These are phyloP conservation scores for Hyphopichia homilentoma DNA, from an alignment of 805 yeast species.

Conservation along the genomic window DNA sequence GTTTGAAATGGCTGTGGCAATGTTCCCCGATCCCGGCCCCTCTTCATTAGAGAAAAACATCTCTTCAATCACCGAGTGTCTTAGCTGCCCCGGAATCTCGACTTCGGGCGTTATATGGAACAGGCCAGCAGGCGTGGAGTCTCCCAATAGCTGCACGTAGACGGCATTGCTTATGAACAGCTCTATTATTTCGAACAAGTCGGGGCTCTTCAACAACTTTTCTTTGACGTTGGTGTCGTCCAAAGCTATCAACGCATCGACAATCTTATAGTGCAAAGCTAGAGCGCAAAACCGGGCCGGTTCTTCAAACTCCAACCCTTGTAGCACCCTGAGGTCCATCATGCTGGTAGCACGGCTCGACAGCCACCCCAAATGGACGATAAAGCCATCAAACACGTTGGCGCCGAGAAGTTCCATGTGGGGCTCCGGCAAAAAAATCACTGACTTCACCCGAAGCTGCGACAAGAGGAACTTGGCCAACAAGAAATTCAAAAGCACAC, in stretches of 20 bases:
- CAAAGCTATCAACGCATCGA: slow-evolving; percentile 10
- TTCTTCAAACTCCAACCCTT: slow-evolving; percentile 1
- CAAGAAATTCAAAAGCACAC: slow-evolving; percentile 11
- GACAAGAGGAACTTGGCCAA: slow-evolving; percentile 17
- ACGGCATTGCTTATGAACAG: slow-evolving; percentile 11
- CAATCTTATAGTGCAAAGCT: slow-evolving; percentile 15
- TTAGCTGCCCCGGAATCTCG: slow-evolving; percentile 8
- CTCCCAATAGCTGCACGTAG: slow-evolving; percentile 6
- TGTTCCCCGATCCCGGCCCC: too few species aligned
- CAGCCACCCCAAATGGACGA: slow-evolving; percentile 28
- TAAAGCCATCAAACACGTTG: slow-evolving; percentile 20
- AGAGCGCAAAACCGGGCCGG: slow-evolving; percentile 9
- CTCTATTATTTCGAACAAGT: slow-evolving; percentile 15
- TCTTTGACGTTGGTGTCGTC: slow-evolving; percentile 6
- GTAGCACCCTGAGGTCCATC: slow-evolving; percentile 20
- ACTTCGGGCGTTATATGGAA: slow-evolving; percentile 1
- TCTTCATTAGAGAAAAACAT: slow-evolving; percentile 7
- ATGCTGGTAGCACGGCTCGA: slow-evolving; percentile 13
- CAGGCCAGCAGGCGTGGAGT: neutral
- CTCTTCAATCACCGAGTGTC: slow-evolving; percentile 11
- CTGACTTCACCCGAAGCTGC: slow-evolving; percentile 20
- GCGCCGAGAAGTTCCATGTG: slow-evolving; percentile 18
- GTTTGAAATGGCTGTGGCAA: slow-evolving; percentile 5
- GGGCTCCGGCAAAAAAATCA: slow-evolving; percentile 17
- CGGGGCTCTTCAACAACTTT: slow-evolving; percentile 5